Conservation (phyloP, 805 yeast species). For the Teunomyces pallodes region DNA sequence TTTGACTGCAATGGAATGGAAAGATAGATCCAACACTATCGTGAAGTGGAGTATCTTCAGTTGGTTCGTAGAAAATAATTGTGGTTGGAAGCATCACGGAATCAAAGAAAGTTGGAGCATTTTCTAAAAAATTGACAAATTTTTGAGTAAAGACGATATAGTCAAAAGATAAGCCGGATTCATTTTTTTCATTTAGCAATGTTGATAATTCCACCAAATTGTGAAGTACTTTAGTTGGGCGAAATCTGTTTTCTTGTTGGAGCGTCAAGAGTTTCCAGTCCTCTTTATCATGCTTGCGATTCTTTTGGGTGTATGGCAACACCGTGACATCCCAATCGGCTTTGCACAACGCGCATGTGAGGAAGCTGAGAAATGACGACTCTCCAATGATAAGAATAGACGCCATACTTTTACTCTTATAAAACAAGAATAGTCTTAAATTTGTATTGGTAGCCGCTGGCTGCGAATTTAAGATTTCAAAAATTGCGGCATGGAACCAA, state of each 20-base stretch:
- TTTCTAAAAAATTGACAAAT: slow-evolving; percentile 6
- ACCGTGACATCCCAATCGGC: slow-evolving; percentile 13
- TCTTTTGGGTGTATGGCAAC: slow-evolving; percentile 7
- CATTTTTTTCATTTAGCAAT: not conserved
- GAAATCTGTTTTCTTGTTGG: not conserved
- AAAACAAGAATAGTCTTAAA: not conserved
- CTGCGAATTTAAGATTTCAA: not conserved
- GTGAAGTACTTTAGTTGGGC: not conserved
- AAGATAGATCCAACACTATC: not conserved
- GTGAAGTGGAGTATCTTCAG: slow-evolving; percentile 2
- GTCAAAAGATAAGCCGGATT: not conserved
- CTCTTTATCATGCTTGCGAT: not conserved
- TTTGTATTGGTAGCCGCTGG: not conserved
- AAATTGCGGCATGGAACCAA: not conserved
- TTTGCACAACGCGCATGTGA: slow-evolving; percentile 11
- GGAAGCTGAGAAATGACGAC: slow-evolving; percentile 13
- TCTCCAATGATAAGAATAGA: slow-evolving; percentile 15
- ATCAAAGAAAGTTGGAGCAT: slow-evolving; percentile 2
- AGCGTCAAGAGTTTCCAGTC: slow-evolving; percentile 5
- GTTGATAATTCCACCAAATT: slow-evolving; percentile 7
- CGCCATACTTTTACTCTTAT: not conserved
- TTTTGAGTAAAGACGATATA: slow-evolving; percentile 7
- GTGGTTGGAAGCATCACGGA: not conserved
- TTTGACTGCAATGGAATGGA: not conserved
- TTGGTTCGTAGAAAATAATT: slow-evolving; percentile 4